These are phyloP conservation scores for Polyplosphaeria fusca DNA, from an alignment of 495 filamentous ascomycete species.

Conservation along the genomic window DNA sequence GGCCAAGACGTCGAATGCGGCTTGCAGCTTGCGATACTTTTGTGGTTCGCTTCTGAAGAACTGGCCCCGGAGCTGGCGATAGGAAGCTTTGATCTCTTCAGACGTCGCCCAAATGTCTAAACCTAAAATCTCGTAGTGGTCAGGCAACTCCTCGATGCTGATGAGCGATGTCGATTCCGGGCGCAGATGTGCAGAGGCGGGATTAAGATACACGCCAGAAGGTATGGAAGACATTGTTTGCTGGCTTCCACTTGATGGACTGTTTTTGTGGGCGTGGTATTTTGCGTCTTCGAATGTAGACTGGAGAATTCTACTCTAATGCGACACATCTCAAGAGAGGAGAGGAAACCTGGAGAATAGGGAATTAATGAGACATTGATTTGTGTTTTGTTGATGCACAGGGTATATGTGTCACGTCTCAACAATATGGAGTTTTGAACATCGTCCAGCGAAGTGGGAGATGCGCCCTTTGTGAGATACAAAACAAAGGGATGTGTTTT, in stretches of 20 bases:
- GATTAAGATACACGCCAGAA: slow-evolving; percentile 14
- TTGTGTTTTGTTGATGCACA: slow-evolving; percentile 1
- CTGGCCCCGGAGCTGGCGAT: slow-evolving; percentile 6
- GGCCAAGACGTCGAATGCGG: slow-evolving; percentile 17
- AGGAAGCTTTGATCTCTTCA: slow-evolving; percentile 19
- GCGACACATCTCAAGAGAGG: neutral
- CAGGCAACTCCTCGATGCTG: neutral
- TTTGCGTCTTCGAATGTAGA: too few relatives aligned
- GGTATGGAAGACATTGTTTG: too few relatives aligned
- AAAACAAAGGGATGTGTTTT: too few relatives aligned
- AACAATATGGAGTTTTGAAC: too few relatives aligned
- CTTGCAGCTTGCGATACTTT: slow-evolving; percentile 25
- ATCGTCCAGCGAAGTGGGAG: too few relatives aligned
- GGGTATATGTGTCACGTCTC: too few relatives aligned
- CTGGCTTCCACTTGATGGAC: too few relatives aligned
- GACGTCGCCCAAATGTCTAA: slow-evolving; percentile 6
- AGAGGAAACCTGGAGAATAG: neutral
- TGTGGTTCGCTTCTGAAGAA: slow-evolving; percentile 1
- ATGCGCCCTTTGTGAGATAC: too few relatives aligned
- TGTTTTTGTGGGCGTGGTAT: too few relatives aligned
- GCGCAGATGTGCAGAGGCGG: neutral
- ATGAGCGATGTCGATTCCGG: neutral
- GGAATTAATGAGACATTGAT: slow-evolving; percentile 2
- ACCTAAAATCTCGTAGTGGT: slow-evolving; percentile 20
- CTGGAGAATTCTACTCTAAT: too few relatives aligned